A percentile compares a stretch with the other conserved stretches of the same genome.
Conservation (phyloP, 352 stramenopile genomes). For the Globisporangium apiculatum region DNA sequence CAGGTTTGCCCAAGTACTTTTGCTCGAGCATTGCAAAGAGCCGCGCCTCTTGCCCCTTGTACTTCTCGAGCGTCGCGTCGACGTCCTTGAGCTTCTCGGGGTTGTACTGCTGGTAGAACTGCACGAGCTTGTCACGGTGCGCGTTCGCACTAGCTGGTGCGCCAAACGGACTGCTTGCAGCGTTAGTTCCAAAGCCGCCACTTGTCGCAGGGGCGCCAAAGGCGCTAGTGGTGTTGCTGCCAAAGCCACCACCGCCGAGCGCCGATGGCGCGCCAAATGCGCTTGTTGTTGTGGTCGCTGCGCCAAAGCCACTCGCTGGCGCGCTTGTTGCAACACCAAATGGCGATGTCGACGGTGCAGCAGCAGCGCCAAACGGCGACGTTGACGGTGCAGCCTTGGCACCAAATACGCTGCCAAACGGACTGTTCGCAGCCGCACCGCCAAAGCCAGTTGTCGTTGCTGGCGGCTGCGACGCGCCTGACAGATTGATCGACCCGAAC, state of each 20-base stretch:
- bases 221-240: conserved; percentile 1
- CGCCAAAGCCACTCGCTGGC: no score
- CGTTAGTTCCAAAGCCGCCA: neutral
- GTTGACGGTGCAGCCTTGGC: conserved; percentile 16
- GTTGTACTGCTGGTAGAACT: conserved; percentile 76
- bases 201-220: neutral
- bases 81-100: conserved; percentile 62
- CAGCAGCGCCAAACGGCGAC: conserved; percentile 39
- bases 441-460: conserved; percentile 27
- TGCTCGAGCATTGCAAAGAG: conserved; percentile 72
- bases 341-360: conserved; percentile 23
- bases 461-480: conserved; percentile 5
- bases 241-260: conserved; percentile 13
- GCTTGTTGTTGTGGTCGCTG: neutral
- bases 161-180: conserved; percentile 28
- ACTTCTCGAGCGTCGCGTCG: conserved; percentile 63
- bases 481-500: conserved; percentile 29
- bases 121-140: conserved; percentile 44
- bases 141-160: conserved; percentile 19
- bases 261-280: conserved; percentile 8
- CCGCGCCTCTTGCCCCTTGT: conserved; percentile 58
- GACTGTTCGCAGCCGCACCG: conserved; percentile 14
- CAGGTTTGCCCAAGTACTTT: conserved; percentile 49
- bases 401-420: conserved; percentile 29
- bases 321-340: conserved; percentile 12